Percentiles rank a stretch among this genome's conserved stretches.
Conservation (phyloP, 2,329 filamentous ascomycete species). For the Aureobasidium sp. region DNA sequence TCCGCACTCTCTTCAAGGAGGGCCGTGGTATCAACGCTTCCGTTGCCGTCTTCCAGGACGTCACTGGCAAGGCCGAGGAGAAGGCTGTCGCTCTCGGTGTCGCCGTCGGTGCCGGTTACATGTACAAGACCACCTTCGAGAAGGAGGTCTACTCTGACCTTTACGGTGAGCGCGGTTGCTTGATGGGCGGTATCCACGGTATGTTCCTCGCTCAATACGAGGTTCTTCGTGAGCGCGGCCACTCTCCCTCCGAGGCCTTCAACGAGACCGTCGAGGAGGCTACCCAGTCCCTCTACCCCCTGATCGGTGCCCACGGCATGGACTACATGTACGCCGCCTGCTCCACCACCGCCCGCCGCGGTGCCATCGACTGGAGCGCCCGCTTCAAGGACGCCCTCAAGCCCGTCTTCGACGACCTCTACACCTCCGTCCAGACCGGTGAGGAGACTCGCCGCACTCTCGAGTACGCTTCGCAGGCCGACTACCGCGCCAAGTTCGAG, state of each 20-base stretch:
- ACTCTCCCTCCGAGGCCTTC: constrained; percentile 97
- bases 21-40: constrained; percentile 99
- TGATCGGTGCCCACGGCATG: constrained; percentile 97
- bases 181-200: constrained; percentile 99
- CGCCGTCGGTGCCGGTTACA: constrained; percentile 93
- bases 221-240: constrained; percentile 96
- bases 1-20: constrained; percentile 97
- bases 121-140: constrained; percentile 99
- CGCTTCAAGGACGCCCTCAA: constrained; percentile 97
- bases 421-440: constrained; percentile 84
- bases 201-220: constrained; percentile 99
- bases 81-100: constrained; percentile 95
- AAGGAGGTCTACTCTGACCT: constrained; percentile 99
- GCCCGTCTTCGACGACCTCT: constrained; percentile 96
- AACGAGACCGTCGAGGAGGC: constrained; percentile 99
- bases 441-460: constrained; percentile 93
- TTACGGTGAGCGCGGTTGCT: constrained; percentile 98
- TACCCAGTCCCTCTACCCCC: constrained; percentile 92
- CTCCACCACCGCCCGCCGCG: constrained; percentile 95
- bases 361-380: constrained; percentile 97
- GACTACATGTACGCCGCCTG: constrained; percentile 99
- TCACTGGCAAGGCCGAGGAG: constrained; percentile 96
- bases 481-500: constrained; percentile 97
- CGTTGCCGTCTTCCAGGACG: constrained; percentile 96
- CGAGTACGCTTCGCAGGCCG: constrained; percentile 89